Evolutionary conservation across 495 filamentous ascomycete genomes (phyloP).

Genomic region (Penicillium argentinense): DNA sequence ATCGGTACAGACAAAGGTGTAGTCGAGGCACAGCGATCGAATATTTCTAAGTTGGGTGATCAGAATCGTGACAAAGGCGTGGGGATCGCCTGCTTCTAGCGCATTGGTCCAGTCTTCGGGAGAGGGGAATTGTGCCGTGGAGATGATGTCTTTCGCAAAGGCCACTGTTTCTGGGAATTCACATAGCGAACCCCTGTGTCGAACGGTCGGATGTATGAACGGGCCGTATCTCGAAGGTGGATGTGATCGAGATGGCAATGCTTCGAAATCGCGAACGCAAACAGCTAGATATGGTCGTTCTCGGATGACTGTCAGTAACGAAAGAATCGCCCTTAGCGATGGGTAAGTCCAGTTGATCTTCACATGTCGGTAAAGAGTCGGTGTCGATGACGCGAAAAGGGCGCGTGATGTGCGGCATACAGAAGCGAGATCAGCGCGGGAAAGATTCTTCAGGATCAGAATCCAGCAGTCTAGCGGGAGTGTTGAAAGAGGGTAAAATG

Average conservation of each 20-base stretch:
- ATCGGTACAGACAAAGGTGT: not conserved
- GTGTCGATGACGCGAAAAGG: not conserved
- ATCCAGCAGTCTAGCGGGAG: constrained; percentile 4
- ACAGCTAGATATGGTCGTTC: constrained; percentile 1
- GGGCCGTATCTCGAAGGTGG: not conserved
- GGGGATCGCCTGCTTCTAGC: not conserved
- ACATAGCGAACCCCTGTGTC: not conserved
- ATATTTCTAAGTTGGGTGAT: constrained; percentile 9
- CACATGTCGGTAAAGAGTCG: not conserved
- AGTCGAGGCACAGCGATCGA: constrained; percentile 9
- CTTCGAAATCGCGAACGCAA: not conserved
- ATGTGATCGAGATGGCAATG: not conserved
- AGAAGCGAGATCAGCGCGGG: not conserved
- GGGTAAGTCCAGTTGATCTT: not conserved
- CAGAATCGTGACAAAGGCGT: constrained; percentile 6
- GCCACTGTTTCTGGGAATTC: too few species aligned
- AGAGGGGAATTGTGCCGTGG: not conserved
- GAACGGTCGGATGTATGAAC: not conserved
- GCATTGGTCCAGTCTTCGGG: not conserved
- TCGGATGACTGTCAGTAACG: not conserved
- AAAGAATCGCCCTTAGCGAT: not conserved
- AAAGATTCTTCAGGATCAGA: not conserved
- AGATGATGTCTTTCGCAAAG: not conserved
- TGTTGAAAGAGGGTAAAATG: not conserved
- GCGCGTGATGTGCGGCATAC: not conserved